phyloP scores from a whole-genome alignment of 495 filamentous ascomycete genomes.

The Penicillium diatomitis region DNA sequence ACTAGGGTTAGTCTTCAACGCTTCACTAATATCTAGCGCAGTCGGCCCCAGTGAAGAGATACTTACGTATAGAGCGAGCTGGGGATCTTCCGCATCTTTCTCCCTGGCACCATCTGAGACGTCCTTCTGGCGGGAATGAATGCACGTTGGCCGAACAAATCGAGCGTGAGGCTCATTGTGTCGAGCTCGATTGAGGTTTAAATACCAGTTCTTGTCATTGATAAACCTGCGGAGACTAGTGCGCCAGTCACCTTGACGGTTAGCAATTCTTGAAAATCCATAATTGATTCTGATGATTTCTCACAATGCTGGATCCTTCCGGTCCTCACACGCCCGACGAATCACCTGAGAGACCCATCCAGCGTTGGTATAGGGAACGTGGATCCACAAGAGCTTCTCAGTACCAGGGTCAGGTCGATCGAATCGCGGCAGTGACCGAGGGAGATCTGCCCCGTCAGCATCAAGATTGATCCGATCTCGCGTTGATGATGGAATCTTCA shows the following conservation, averaged over 20 bases:
- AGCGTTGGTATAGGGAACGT: conserved; percentile 57
- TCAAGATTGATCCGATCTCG: conserved; percentile 20
- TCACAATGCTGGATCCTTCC: conserved; percentile 25
- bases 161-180: conserved; percentile 39
- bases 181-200: conserved; percentile 34
- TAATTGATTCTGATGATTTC: neutral
- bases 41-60: too few relatives aligned
- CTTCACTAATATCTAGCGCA: too few relatives aligned
- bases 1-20: neutral
- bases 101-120: conserved; percentile 13
- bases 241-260: neutral
- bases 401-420: conserved; percentile 31
- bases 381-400: conserved; percentile 55
- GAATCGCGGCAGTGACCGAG: conserved; percentile 27
- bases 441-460: conserved; percentile 15
- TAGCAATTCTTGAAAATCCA: neutral
- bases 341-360: conserved; percentile 48
- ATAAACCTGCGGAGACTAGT: conserved; percentile 43
- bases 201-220: conserved; percentile 37
- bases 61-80: conserved; percentile 35
- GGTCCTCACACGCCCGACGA: conserved; percentile 12
- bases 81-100: conserved; percentile 22
- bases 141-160: conserved; percentile 35
- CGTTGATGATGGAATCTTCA: conserved; percentile 18
- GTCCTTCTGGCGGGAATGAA: conserved; percentile 24